Conservation (phyloP, 2,329 filamentous ascomycete species). For the Diaporthe vaccinii region DNA sequence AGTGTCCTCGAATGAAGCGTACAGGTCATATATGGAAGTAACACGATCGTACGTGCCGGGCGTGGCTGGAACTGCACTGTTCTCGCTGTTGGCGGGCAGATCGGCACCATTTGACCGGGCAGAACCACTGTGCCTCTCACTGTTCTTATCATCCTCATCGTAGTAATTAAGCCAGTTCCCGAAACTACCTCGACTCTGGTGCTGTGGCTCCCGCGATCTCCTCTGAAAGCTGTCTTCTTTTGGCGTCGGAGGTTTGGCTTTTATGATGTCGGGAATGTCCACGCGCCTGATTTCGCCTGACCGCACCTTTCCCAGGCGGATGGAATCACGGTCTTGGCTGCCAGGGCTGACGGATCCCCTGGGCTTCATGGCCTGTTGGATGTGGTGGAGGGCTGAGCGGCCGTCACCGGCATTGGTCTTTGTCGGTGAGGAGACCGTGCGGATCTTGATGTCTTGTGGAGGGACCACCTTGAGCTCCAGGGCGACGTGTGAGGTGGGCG, state of each 20-base stretch:
- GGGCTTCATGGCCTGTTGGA: constrained; percentile 29
- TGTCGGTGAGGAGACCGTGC: constrained; percentile 15
- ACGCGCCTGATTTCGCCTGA: constrained; percentile 18
- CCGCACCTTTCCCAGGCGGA: constrained; percentile 20
- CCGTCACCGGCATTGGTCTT: constrained; percentile 6
- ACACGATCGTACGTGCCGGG: constrained; percentile 35
- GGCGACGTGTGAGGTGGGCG: constrained; percentile 32
- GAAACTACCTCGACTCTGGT: constrained; percentile 12
- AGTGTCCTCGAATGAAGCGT: constrained; percentile 19
- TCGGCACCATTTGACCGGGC: neutral
- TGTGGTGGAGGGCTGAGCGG: constrained; percentile 29
- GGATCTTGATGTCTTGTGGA: constrained; percentile 15
- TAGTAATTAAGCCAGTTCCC: constrained; percentile 35
- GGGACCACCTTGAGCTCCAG: constrained; percentile 37
- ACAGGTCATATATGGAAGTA: constrained; percentile 38
- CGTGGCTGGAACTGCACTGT: neutral
- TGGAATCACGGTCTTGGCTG: constrained; percentile 6
- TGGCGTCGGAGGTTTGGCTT: constrained; percentile 11
- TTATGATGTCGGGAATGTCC: neutral
- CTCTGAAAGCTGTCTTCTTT: neutral
- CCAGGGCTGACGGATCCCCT: constrained; percentile 9
- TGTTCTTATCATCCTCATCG: constrained; percentile 13
- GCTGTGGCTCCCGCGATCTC: neutral
- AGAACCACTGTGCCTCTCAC: neutral
- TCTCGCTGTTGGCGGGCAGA: neutral